These are phyloP conservation scores for Bathelium albidoporum DNA, from an alignment of 495 filamentous ascomycete species.

Conservation along the genomic window DNA sequence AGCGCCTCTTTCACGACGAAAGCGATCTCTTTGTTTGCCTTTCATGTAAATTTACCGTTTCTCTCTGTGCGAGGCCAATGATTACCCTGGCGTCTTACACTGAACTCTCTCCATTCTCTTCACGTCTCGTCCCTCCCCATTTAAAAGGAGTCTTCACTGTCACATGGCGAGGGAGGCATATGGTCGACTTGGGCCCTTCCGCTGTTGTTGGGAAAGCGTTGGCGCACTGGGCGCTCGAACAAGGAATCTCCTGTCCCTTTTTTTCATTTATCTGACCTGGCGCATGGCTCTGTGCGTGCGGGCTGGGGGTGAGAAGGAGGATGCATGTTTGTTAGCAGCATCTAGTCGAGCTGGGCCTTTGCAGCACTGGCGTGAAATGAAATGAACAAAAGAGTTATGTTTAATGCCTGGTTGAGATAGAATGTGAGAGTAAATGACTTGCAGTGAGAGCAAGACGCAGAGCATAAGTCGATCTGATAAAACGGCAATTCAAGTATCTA, in stretches of 20 bases:
- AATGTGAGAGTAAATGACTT: not conserved
- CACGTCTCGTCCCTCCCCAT: not conserved
- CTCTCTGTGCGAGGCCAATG: not conserved
- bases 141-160: not conserved
- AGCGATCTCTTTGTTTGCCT: not conserved
- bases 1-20: not conserved
- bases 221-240: not conserved
- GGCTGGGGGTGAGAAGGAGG: not conserved
- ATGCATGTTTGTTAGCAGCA: not conserved
- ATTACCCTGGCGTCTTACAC: not conserved
- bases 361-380: not conserved
- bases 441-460: too few species aligned
- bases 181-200: not conserved
- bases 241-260: not conserved
- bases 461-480: too few species aligned
- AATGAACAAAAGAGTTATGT: not conserved
- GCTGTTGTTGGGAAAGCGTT: constrained; percentile 3
- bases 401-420: not conserved
- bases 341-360: not conserved
- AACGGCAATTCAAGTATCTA: too few species aligned
- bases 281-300: not conserved
- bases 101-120: not conserved
- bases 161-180: not conserved
- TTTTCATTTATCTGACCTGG: not conserved
- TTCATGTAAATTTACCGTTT: not conserved